Base-by-base conservation (phyloP, 495 filamentous ascomycete species). In the Aspergillus mulundensis region DNA sequence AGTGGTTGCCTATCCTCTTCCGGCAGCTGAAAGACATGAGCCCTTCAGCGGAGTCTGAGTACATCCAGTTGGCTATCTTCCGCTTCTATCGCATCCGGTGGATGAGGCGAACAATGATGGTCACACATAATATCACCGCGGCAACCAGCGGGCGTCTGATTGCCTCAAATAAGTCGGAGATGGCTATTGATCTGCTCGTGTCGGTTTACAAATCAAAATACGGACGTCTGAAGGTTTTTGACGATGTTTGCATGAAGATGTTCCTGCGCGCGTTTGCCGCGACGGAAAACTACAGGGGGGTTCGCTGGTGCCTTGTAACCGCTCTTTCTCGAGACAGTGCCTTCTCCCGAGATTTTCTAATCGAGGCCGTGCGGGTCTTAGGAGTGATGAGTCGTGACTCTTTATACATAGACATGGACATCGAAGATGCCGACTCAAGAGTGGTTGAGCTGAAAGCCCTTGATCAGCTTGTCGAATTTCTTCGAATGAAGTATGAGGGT, bases 281-380 rank as follows among this genome's bases (percentile, higher is more conserved):
- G 3, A 43, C 57, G 15, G 57, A 64, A 19, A 65, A 74, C 25
- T 38, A 71, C n/a, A 54, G 65, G 15, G 75, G 75, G 2, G 57
- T 76, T 4, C 73, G 75, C 52, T 78, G 75, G 75, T 76, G 73
- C 50, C 57, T 77, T 23, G 39, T 77, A 54, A 71, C 73, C 1
- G 66, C 61, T 1, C 62, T 78, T 14, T 55, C 70, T 24, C 71
- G 71, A 24, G 53, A 60, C 7, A 69, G 66, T 47, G 59, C 66
- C 2, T 39, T 69, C 20, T 61, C 57, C 20, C 61, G 43, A 14
- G 63, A 70, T 36, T 70, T 78, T 40, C 54, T 73, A 7, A 68
- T 67, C 25, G 75, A 78, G 41, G 61, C 58, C 8, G 57, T 61
- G 25, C 68, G 69, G 7, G 56, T 71, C 23, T 30, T 74, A 20